phyloP scores from a whole-genome alignment of 164 flowering plant genomes.

The Stephania yunnanensis region DNA sequence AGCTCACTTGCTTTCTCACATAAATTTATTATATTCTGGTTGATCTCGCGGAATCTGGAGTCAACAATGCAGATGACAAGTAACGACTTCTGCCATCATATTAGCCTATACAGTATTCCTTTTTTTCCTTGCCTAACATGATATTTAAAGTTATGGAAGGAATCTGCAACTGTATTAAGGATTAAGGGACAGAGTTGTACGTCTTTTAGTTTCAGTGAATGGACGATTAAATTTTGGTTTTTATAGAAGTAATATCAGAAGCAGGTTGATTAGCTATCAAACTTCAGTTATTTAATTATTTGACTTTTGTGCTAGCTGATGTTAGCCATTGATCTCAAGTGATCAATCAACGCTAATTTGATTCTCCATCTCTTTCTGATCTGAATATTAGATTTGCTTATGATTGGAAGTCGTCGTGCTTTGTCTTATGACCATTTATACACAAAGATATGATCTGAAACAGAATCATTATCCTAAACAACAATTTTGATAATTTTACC shows the following conservation, averaged over 20 bases:
- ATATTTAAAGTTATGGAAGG: neutral
- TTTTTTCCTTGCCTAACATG: neutral
- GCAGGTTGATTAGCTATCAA: neutral
- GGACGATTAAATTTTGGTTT: neutral
- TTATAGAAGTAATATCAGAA: neutral
- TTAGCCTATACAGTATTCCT: neutral
- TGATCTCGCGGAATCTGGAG: neutral
- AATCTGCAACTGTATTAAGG: neutral
- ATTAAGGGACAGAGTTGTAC: neutral
- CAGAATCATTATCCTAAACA: no score
- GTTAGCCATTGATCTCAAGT: neutral
- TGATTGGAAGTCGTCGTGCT: no score
- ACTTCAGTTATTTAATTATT: neutral
- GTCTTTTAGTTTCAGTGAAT: neutral
- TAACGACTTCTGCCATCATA: neutral
- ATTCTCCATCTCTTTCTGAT: no score
- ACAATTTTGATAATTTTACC: no score
- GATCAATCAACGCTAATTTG: no score
- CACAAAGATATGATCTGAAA: no score
- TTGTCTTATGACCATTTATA: no score
- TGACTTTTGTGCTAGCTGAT: neutral
- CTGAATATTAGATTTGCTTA: no score
- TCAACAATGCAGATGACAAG: neutral
- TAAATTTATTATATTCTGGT: neutral
- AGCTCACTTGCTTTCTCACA: neutral